Conservation (phyloP, 169 alveolate species). For the Eimeria tenella region DNA sequence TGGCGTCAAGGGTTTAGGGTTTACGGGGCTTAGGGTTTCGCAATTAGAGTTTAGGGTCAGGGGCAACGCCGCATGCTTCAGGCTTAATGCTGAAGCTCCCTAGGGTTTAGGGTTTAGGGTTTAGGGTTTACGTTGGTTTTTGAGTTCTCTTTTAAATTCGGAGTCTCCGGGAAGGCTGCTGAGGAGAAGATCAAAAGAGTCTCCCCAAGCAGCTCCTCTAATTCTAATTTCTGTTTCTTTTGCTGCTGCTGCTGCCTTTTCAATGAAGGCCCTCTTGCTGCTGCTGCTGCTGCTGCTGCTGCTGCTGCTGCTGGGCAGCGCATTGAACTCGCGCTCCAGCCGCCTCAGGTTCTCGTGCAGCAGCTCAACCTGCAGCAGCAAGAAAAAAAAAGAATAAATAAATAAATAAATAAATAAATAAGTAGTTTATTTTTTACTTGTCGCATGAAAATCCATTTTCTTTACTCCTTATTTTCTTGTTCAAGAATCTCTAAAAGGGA, state of each 20-base stretch:
- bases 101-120: conserved; percentile 40
- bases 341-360: background rate
- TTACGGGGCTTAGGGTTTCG: background rate
- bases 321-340: background rate
- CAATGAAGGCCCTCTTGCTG: background rate
- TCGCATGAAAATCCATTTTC: no score
- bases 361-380: background rate
- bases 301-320: background rate
- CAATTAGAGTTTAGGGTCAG: background rate
- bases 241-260: conserved; percentile 14
- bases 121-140: conserved; percentile 16
- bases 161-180: background rate
- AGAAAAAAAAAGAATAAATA: background rate
- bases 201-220: conserved; percentile 14
- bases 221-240: conserved; percentile 34
- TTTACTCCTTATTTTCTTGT: background rate
- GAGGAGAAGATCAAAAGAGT: background rate
- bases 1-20: conserved; percentile 5
- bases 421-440: no score
- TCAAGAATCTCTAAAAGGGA: background rate
- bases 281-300: background rate
- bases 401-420: background rate
- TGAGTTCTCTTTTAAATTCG: background rate
- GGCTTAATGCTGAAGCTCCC: background rate
- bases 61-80: background rate